Conservation (phyloP, 768 basidiomycete genomes). For the Coprinopsis strossmayeri region DNA sequence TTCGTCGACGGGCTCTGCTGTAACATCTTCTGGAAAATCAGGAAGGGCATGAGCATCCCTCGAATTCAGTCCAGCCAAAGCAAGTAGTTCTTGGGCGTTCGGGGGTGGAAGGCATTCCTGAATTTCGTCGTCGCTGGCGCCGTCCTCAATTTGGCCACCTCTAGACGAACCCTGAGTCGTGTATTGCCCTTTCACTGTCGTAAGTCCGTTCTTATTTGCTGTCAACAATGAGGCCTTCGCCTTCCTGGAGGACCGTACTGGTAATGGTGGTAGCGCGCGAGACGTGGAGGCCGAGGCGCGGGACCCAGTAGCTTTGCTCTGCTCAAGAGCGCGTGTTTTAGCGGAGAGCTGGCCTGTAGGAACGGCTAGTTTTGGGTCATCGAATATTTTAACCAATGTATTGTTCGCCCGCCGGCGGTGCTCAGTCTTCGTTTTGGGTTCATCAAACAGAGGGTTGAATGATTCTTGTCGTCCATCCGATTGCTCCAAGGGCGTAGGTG, state of each 20-base stretch:
- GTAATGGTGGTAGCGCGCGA: conserved; percentile 27
- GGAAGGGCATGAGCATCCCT: conserved; percentile 35
- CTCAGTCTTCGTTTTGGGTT: conserved; percentile 14
- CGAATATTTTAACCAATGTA: conserved; percentile 47
- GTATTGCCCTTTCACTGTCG: conserved; percentile 43
- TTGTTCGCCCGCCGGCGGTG: conserved; percentile 43
- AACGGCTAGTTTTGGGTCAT: conserved; percentile 28
- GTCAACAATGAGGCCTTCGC: conserved; percentile 47
- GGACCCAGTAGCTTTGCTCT: conserved; percentile 8
- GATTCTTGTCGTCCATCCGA: neutral
- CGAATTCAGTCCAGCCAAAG: conserved; percentile 40
- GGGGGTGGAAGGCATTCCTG: conserved; percentile 5
- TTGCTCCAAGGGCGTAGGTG: neutral
- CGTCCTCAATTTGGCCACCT: conserved; percentile 11
- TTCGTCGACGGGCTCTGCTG: conserved; percentile 4
- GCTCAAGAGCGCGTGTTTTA: conserved; percentile 39
- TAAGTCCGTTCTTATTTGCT: conserved; percentile 43
- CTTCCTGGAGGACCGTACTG: conserved; percentile 32
- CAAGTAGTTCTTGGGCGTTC: conserved; percentile 33
- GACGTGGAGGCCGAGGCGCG: neutral
- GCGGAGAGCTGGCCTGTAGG: conserved; percentile 37
- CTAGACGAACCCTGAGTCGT: conserved; percentile 8
- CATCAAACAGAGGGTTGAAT: conserved; percentile 14
- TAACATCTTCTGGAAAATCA: conserved; percentile 50
- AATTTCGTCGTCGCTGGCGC: conserved; percentile 14